A percentile compares a stretch with the other conserved stretches of the same genome.
These are phyloP conservation scores for Pneumocystis canis DNA, from an alignment of 1,139 yeast species.

Conservation along the genomic window DNA sequence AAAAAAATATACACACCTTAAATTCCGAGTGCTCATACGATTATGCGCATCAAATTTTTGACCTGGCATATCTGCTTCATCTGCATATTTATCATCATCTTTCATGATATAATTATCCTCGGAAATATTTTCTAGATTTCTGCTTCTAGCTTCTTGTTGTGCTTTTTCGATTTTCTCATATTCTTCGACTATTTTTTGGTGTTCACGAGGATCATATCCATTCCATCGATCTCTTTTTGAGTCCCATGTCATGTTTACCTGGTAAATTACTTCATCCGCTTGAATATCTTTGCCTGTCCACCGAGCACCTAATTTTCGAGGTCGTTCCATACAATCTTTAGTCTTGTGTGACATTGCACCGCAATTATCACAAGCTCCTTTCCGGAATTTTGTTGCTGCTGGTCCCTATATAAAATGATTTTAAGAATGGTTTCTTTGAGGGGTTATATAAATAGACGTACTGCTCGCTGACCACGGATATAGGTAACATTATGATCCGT, in stretches of 20 bases:
- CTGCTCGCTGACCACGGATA: conserved; percentile 20
- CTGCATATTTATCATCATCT: conserved; percentile 14
- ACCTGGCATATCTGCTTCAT: conserved; percentile 17
- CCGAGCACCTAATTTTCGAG: conserved; percentile 30
- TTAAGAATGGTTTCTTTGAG: conserved; percentile 8
- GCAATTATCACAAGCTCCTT: conserved; percentile 38
- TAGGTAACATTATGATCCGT: conserved; percentile 22
- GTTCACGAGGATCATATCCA: conserved; percentile 51
- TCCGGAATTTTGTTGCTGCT: conserved; percentile 25
- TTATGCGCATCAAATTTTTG: conserved; percentile 13
- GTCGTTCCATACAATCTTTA: conserved; percentile 39
- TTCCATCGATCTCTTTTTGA: conserved; percentile 66
- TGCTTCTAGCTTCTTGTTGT: conserved; percentile 15
- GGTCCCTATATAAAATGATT: conserved; percentile 12
- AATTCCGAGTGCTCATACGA: conserved; percentile 7
- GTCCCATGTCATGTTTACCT: conserved; percentile 35
- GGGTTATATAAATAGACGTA: not conserved
- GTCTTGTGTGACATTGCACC: conserved; percentile 36
- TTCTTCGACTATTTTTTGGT: conserved; percentile 35
- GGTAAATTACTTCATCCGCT: conserved; percentile 22
- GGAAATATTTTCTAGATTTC: not conserved
- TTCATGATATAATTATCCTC: conserved; percentile 15
- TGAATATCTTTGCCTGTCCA: conserved; percentile 22
- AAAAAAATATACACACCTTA: conserved; percentile 3
- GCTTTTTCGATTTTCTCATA: conserved; percentile 32